Conservation (phyloP, 2,329 filamentous ascomycete genomes). For the Fusarium gaditjirri region DNA sequence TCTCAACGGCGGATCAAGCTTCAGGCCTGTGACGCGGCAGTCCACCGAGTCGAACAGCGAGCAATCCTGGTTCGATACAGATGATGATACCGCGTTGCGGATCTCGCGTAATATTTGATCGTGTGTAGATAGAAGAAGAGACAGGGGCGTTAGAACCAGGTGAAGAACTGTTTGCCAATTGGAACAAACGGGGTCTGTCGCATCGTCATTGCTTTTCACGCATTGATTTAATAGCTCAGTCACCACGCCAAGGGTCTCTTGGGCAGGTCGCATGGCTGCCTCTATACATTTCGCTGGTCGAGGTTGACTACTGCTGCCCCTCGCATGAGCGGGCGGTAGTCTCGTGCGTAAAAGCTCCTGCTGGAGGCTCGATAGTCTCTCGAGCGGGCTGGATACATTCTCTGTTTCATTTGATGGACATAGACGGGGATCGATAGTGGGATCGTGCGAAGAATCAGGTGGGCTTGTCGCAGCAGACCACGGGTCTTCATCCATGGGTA, state of each 20-base stretch:
- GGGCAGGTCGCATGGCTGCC: not conserved
- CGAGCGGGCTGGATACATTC: not conserved
- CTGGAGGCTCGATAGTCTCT: not conserved
- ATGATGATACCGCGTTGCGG: not conserved
- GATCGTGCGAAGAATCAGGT: not conserved
- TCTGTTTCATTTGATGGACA: not conserved
- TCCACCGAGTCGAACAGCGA: not conserved
- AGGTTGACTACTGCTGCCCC: not conserved
- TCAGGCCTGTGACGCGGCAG: not conserved
- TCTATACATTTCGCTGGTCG: not conserved
- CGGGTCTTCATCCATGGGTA: not conserved
- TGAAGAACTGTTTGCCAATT: constrained; percentile 1
- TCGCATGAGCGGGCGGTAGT: not conserved
- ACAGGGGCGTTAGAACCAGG: not conserved
- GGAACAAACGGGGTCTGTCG: not conserved
- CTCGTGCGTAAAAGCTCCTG: not conserved
- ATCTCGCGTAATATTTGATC: not conserved
- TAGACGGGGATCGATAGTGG: not conserved
- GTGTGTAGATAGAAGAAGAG: not conserved
- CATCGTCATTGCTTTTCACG: not conserved
- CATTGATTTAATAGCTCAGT: not conserved
- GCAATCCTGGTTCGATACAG: not conserved
- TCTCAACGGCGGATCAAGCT: not conserved
- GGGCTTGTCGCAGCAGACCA: not conserved
- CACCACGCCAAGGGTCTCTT: not conserved